Evolutionary conservation across 495 filamentous ascomycete genomes (phyloP), one percentile per base, ranked within the genome.

Genomic region (Xylaria venustula): DNA sequence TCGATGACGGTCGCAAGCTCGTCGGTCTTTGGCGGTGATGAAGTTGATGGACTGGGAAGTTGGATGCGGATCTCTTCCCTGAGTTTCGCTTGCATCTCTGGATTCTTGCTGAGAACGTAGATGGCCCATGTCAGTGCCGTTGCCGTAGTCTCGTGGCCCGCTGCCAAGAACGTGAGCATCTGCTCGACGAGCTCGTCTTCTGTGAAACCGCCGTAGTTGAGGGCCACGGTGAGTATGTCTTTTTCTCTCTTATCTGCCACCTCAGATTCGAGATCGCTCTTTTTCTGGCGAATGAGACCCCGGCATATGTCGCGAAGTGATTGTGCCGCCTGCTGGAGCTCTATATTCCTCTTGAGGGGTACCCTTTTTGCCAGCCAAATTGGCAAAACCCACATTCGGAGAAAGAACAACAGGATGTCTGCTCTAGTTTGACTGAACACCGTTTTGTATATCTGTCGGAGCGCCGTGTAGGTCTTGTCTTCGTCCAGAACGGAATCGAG

Each of bases 141-240:
- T 7, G 75, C 73, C 3, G 75, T 74, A 3, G 73, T 76, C 75
- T 91, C 90, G 66, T 93, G 90, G 9, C 90, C 90, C 0, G 90
- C 90, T 1, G 84, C 87, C 3, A 92, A 81, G 73, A 93, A 92
- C 5, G 90, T 93, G 88, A 92, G 91, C 67, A 90, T 79, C 66
- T 93, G 90, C 67, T 93, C 87, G 41, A 89, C 75, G 12, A 92
- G 83, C 42, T 88, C 85, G 20, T 89, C 88, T 49, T 90, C 87
- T 36, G 77, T 81, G 66, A 91, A 91, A 11, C 82, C 82, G 45
- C 86, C 88, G 40, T 81, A 86, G 37, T 84, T 77, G 25, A 92
- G 74, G 19, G 90, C 89, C 0, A 90, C 85, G 17, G 85, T 87
- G 60, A 92, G 73, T 58, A 93, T 91, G 62, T 92, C 90, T 8